These are phyloP conservation scores for Heterobasidion irregulare DNA, from an alignment of 1,284 basidiomycete species.

Conservation along the genomic window DNA sequence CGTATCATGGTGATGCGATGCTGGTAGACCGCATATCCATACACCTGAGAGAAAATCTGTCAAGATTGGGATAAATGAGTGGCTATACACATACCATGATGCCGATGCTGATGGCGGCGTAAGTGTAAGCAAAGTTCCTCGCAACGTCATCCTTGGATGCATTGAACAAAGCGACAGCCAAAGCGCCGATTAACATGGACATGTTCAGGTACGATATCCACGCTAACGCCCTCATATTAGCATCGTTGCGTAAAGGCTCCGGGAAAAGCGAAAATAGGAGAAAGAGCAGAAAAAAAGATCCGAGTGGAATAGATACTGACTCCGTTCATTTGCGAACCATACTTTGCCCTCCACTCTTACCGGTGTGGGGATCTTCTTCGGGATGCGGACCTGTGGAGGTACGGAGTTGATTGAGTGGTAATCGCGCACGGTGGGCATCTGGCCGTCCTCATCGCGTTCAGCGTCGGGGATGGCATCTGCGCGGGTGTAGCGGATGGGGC, in stretches of 20 bases:
- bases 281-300: neutral
- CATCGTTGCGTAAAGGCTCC: neutral
- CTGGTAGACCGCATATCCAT: slow-evolving; percentile 86
- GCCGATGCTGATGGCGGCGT: slow-evolving; percentile 71
- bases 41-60: slow-evolving; percentile 41
- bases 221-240: slow-evolving; percentile 33
- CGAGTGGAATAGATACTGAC: slow-evolving; percentile 29
- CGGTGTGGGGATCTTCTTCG: slow-evolving; percentile 85
- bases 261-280: neutral
- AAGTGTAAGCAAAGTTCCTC: slow-evolving; percentile 76
- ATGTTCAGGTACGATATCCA: slow-evolving; percentile 92
- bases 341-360: slow-evolving; percentile 96
- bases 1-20: slow-evolving; percentile 88
- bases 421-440: slow-evolving; percentile 54
- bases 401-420: slow-evolving; percentile 62
- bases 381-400: slow-evolving; percentile 56
- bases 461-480: slow-evolving; percentile 63
- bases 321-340: slow-evolving; percentile 98
- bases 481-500: slow-evolving; percentile 51
- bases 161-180: slow-evolving; percentile 87
- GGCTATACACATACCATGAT: slow-evolving; percentile 40
- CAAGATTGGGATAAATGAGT: neutral
- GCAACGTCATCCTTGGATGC: slow-evolving; percentile 72
- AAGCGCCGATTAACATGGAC: slow-evolving; percentile 77
- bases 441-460: slow-evolving; percentile 39